phyloP scores from a whole-genome alignment of 805 yeast species.

The Candida wancherniae region DNA sequence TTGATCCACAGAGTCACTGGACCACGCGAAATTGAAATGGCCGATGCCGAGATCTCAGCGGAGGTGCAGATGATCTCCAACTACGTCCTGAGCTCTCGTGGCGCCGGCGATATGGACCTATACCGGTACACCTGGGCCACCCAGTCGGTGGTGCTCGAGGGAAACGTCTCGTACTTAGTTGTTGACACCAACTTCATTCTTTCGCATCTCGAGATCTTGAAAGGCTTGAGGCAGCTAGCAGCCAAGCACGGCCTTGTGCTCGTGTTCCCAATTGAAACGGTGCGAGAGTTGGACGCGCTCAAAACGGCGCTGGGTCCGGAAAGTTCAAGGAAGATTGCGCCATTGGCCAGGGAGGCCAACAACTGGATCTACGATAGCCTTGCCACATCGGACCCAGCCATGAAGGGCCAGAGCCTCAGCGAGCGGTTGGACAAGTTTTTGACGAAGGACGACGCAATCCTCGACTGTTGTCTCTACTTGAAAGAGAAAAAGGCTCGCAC shows the following conservation, averaged over 20 bases:
- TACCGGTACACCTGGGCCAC: conserved; percentile 13
- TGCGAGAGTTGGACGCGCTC: conserved; percentile 79
- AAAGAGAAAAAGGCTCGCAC: conserved; percentile 30
- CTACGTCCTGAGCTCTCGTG: conserved; percentile 22
- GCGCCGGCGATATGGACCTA: conserved; percentile 11
- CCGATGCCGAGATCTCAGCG: too few relatives aligned
- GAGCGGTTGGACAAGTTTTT: conserved; percentile 48
- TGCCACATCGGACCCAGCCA: conserved; percentile 45
- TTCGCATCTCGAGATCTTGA: conserved; percentile 58
- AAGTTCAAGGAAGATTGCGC: conserved; percentile 45
- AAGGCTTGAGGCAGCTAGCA: conserved; percentile 43
- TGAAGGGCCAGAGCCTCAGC: conserved; percentile 59
- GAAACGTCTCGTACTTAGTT: conserved; percentile 44
- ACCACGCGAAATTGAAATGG: too few relatives aligned
- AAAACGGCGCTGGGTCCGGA: conserved; percentile 39
- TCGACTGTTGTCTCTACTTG: conserved; percentile 77
- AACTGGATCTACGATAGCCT: conserved; percentile 68
- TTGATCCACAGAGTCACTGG: too few relatives aligned
- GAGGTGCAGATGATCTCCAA: conserved; percentile 43
- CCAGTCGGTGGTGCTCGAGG: conserved; percentile 12
- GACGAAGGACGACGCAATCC: conserved; percentile 71
- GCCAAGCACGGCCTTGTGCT: conserved; percentile 43
- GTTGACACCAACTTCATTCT: conserved; percentile 82
- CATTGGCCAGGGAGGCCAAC: conserved; percentile 65
- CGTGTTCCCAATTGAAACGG: conserved; percentile 65